phyloP scores from a whole-genome alignment of 768 basidiomycete species.

The Terana coerulea region DNA sequence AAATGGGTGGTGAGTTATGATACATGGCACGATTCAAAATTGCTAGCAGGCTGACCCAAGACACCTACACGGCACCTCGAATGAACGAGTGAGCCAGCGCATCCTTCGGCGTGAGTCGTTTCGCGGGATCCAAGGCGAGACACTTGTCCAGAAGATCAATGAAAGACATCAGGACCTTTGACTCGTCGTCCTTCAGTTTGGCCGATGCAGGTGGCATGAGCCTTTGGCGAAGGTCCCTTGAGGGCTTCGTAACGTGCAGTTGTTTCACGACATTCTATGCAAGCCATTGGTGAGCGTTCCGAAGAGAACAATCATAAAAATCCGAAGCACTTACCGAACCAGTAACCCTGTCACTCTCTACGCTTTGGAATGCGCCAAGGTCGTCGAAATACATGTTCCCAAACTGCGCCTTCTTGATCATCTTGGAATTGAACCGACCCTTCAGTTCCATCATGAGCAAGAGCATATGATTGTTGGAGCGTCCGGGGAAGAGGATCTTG shows the following conservation, averaged over 20 bases:
- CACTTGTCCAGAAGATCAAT: conserved; percentile 92
- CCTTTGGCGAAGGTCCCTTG: conserved; percentile 75
- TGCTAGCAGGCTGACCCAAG: too few relatives aligned
- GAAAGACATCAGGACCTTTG: conserved; percentile 72
- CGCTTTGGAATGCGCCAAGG: conserved; percentile 77
- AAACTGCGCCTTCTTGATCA: conserved; percentile 94
- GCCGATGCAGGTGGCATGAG: conserved; percentile 76
- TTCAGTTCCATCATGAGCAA: conserved; percentile 97
- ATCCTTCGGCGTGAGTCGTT: conserved; percentile 87
- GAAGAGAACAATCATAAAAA: conserved; percentile 2
- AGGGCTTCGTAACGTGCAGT: conserved; percentile 79
- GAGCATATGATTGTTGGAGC: conserved; percentile 97
- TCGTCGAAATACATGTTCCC: conserved; percentile 94
- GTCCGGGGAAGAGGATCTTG: conserved; percentile 96
- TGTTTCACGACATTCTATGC: conserved; percentile 82
- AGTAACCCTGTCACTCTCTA: conserved; percentile 82
- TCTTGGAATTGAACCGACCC: conserved; percentile 87
- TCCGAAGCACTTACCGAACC: conserved; percentile 65
- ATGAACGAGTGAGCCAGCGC: conserved; percentile 87
- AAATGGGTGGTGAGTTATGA: too few relatives aligned
- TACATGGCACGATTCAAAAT: too few relatives aligned
- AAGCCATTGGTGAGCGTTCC: conserved; percentile 14
- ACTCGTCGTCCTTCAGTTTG: conserved; percentile 87
- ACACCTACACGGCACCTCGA: conserved; percentile 36
- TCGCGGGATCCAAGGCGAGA: conserved; percentile 78